These are phyloP conservation scores for Pseudogymnoascus sp. DNA, from an alignment of 2,329 filamentous ascomycete genomes.

Conservation along the genomic window DNA sequence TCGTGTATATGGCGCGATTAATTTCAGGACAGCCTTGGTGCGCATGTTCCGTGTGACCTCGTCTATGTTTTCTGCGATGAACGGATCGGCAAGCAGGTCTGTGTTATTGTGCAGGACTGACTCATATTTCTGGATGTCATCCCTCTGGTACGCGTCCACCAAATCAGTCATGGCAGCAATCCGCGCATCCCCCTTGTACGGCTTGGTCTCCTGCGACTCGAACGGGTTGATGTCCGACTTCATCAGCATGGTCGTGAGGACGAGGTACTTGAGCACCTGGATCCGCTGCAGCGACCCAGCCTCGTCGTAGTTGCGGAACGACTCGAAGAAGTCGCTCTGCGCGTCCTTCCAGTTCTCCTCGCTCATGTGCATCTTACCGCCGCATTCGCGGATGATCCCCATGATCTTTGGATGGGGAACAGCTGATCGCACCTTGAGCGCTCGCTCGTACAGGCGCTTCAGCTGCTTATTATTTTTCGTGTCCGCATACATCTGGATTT, in stretches of 20 bases:
- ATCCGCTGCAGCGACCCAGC: constrained; percentile 93
- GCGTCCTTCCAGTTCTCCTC: constrained; percentile 99
- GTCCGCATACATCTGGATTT: constrained; percentile 98
- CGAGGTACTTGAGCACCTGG: constrained; percentile 92
- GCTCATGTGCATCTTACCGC: constrained; percentile 99
- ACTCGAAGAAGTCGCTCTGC: constrained; percentile 96
- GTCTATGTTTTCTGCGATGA: constrained; percentile 98
- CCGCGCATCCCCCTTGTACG: constrained; percentile 89
- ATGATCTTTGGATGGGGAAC: constrained; percentile 98
- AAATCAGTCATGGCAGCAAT: constrained; percentile 97
- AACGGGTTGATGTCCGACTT: constrained; percentile 98
- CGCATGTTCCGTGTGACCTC: constrained; percentile 98
- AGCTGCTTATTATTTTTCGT: constrained; percentile 96
- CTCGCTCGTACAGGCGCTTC: constrained; percentile 84
- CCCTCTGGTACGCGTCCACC: constrained; percentile 90
- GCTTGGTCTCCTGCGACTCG: constrained; percentile 97
- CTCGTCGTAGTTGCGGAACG: constrained; percentile 98
- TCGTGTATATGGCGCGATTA: constrained; percentile 89
- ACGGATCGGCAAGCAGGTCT: constrained; percentile 82
- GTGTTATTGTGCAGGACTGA: constrained; percentile 77
- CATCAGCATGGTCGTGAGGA: constrained; percentile 97
- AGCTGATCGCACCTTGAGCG: constrained; percentile 86
- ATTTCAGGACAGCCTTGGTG: constrained; percentile 85
- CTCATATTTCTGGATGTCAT: constrained; percentile 90
- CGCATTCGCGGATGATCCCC: constrained; percentile 97